A percentile compares a stretch with the other conserved stretches of the same genome.
Evolutionary conservation across 345 rosid genomes (phyloP).

Genomic region (Trapa incisa): DNA sequence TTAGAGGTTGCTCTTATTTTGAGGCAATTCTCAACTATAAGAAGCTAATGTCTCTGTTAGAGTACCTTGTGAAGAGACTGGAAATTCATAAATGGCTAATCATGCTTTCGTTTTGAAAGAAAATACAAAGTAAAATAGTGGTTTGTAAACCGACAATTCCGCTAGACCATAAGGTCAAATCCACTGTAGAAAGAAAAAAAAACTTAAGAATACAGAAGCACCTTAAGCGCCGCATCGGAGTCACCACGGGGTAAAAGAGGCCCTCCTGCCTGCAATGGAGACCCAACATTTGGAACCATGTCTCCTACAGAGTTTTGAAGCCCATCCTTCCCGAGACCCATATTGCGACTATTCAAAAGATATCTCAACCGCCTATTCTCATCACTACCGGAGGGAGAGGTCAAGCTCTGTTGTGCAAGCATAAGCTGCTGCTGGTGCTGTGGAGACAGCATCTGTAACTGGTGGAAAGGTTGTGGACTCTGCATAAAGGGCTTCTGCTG

Average conservation of each 20-base stretch:
- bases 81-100: neutral
- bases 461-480: constrained; percentile 80
- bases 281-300: constrained; percentile 52
- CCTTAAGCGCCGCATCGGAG: constrained; percentile 57
- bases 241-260: constrained; percentile 35
- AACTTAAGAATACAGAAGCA: constrained; percentile 10
- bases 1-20: neutral
- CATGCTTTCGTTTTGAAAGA: neutral
- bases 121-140: neutral
- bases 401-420: constrained; percentile 64
- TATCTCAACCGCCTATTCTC: constrained; percentile 70
- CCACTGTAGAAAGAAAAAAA: too few species aligned
- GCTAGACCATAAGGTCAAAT: neutral
- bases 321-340: constrained; percentile 64
- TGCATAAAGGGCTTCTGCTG: constrained; percentile 83
- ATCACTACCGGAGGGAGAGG: constrained; percentile 67
- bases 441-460: constrained; percentile 76
- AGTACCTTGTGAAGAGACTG: neutral
- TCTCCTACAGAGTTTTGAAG: constrained; percentile 60
- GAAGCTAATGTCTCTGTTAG: neutral
- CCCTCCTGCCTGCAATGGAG: constrained; percentile 58
- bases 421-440: constrained; percentile 94
- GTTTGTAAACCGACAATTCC: too few species aligned
- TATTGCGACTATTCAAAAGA: constrained; percentile 50
- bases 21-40: neutral